phyloP scores from a whole-genome alignment of 257 asterid species.

The Rehmannia glutinosa region DNA sequence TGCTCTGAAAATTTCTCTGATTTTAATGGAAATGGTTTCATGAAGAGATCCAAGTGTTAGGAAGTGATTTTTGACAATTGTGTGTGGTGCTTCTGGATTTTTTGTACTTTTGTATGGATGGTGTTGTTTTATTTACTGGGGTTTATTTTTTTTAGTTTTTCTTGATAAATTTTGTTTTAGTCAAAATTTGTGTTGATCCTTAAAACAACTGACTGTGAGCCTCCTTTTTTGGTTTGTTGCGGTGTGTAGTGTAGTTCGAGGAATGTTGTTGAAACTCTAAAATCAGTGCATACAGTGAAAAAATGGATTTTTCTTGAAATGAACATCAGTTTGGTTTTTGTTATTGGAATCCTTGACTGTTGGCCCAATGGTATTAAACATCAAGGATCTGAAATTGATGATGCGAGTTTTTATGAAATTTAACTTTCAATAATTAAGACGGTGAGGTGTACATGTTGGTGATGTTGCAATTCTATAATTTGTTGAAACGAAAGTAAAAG shows the following conservation, averaged over 20 bases:
- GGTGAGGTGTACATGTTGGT: background rate
- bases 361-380: too few species aligned
- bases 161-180: background rate
- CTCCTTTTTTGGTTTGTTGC: too few species aligned
- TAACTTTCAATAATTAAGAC: too few species aligned
- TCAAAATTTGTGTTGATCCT: background rate
- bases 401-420: too few species aligned
- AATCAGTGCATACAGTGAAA: background rate
- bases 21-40: conserved; percentile 5
- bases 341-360: background rate
- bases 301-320: background rate
- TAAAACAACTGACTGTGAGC: background rate
- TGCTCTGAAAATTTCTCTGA: too few species aligned
- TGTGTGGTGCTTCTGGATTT: conserved; percentile 7
- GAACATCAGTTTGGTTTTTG: background rate
- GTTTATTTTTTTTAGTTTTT: background rate
- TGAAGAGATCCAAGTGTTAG: conserved; percentile 23
- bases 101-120: conserved; percentile 12
- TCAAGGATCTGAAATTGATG: background rate
- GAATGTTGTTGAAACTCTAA: background rate
- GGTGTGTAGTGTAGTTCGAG: background rate
- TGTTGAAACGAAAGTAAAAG: background rate
- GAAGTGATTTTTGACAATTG: background rate
- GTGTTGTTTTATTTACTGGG: background rate
- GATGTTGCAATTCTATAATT: background rate